These are phyloP conservation scores for Trichosporon sp. DNA, from an alignment of 1,284 basidiomycete genomes.

Conservation along the genomic window DNA sequence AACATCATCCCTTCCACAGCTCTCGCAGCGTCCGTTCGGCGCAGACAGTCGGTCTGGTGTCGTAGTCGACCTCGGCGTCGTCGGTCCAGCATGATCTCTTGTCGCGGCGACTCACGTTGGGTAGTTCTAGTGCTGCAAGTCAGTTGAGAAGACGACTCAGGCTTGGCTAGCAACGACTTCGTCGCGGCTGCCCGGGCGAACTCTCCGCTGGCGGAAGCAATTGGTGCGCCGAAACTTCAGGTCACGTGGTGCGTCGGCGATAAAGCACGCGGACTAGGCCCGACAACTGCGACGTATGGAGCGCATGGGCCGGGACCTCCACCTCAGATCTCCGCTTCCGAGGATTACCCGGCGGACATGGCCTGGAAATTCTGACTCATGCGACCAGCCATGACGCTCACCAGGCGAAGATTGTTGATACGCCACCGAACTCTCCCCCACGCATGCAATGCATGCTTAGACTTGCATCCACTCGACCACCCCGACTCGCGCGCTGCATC, in stretches of 20 bases:
- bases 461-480: background rate
- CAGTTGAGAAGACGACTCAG: constrained; percentile 3
- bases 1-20: background rate
- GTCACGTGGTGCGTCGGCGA: background rate
- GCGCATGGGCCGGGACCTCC: background rate
- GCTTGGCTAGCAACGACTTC: background rate
- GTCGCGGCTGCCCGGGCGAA: background rate
- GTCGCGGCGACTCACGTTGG: constrained; percentile 1
- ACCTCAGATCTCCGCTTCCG: background rate
- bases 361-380: constrained; percentile 1
- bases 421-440: background rate
- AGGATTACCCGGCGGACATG: background rate
- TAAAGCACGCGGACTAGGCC: background rate
- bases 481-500: background rate
- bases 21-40: background rate
- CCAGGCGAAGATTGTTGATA: background rate
- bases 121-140: constrained; percentile 5
- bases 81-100: background rate
- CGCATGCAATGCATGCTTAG: constrained; percentile 3
- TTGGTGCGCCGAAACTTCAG: background rate
- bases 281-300: background rate
- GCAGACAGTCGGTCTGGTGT: background rate
- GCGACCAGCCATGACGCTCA: background rate
- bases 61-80: background rate
- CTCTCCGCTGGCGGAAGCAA: background rate